Conservation (phyloP, 2,329 filamentous ascomycete species). For the Fusarium tuaranense region DNA sequence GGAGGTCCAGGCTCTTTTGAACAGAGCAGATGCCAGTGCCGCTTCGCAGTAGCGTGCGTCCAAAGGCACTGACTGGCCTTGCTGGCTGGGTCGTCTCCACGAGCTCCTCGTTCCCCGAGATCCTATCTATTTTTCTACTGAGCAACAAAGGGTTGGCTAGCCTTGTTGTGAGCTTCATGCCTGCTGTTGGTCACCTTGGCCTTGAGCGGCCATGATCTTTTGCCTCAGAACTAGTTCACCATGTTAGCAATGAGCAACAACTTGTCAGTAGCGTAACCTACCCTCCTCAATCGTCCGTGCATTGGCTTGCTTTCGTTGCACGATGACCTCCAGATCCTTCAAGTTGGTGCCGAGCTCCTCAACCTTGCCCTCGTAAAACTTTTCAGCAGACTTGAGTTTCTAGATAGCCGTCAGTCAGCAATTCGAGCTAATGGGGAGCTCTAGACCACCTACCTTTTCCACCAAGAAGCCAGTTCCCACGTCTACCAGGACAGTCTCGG, state of each 20-base stretch:
- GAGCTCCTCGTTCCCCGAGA: neutral
- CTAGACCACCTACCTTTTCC: constrained; percentile 75
- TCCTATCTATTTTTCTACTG: constrained; percentile 11
- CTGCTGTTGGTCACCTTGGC: constrained; percentile 36
- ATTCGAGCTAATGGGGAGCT: neutral
- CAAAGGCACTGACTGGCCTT: constrained; percentile 8
- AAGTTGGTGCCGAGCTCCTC: constrained; percentile 65
- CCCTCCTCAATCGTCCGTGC: constrained; percentile 90
- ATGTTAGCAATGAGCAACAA: constrained; percentile 51
- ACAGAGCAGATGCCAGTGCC: constrained; percentile 21
- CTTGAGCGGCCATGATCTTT: constrained; percentile 56
- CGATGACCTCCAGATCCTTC: constrained; percentile 67
- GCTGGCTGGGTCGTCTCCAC: constrained; percentile 6
- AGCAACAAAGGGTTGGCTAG: neutral
- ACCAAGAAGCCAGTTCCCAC: constrained; percentile 95
- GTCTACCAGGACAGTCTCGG: constrained; percentile 86
- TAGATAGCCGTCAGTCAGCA: constrained; percentile 43
- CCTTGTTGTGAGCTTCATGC: constrained; percentile 26
- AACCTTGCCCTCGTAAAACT: constrained; percentile 69
- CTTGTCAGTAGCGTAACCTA: constrained; percentile 51
- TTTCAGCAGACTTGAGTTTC: constrained; percentile 64
- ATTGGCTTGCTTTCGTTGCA: constrained; percentile 82
- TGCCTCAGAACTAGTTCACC: constrained; percentile 54
- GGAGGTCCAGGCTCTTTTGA: constrained; percentile 46
- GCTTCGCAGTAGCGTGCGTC: constrained; percentile 13